A percentile compares a stretch with the other conserved stretches of the same genome.
phyloP scores from a whole-genome alignment of 2,329 filamentous ascomycete genomes.

The Claviceps sp. region DNA sequence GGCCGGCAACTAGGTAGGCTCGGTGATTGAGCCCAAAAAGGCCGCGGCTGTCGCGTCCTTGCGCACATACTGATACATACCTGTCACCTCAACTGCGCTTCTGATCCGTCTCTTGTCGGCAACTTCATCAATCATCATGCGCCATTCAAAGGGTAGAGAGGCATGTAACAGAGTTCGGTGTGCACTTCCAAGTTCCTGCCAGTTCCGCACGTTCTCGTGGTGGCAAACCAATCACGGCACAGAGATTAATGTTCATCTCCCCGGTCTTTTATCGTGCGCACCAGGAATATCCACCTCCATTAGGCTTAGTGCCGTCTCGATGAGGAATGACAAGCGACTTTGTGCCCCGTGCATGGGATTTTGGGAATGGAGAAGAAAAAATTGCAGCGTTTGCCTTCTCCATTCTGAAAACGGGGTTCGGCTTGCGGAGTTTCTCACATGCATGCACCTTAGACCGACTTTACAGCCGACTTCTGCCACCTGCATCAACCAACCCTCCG shows the following conservation, averaged over 20 bases:
- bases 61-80: too few relatives aligned
- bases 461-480: too few relatives aligned
- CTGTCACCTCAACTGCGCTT: too few relatives aligned
- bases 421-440: slow-evolving; percentile 1
- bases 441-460: neutral
- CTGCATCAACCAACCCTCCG: neutral
- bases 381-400: neutral
- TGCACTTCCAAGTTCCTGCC: too few relatives aligned
- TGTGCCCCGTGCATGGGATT: neutral
- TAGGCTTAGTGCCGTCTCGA: neutral
- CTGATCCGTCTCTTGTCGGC: too few relatives aligned
- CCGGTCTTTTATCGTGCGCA: slow-evolving; percentile 9
- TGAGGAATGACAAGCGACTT: slow-evolving; percentile 5
- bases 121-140: too few relatives aligned
- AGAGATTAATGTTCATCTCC: neutral
- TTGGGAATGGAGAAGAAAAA: neutral
- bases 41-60: too few relatives aligned
- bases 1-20: too few relatives aligned
- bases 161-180: too few relatives aligned
- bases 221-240: slow-evolving; percentile 5
- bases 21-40: too few relatives aligned
- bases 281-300: neutral
- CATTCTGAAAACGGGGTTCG: neutral
- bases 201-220: neutral
- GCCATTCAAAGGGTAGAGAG: too few relatives aligned